phyloP scores from a whole-genome alignment of 495 filamentous ascomycete species.

The Xylaria bambusicola region DNA sequence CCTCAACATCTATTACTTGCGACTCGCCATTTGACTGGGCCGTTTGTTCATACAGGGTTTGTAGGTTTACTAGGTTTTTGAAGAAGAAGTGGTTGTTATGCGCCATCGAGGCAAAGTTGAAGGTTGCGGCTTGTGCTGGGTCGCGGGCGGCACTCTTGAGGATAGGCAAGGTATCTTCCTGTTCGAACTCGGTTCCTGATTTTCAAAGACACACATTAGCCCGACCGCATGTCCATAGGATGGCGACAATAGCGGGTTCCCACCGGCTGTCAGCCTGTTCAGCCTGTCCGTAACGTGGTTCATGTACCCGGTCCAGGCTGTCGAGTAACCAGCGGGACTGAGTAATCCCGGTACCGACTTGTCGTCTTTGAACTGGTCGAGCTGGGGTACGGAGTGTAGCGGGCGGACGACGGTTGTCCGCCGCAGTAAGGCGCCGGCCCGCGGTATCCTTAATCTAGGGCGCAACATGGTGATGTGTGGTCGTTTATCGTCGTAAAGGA shows the following conservation, averaged over 20 bases:
- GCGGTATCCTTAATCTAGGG: slow-evolving; percentile 49
- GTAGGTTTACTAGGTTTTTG: slow-evolving; percentile 54
- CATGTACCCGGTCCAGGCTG: slow-evolving; percentile 86
- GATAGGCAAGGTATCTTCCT: slow-evolving; percentile 63
- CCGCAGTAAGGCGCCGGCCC: slow-evolving; percentile 27
- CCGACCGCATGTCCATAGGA: background rate
- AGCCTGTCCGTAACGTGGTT: slow-evolving; percentile 68
- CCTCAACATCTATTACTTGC: background rate
- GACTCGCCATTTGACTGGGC: background rate
- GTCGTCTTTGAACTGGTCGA: slow-evolving; percentile 56
- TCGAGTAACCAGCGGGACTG: slow-evolving; percentile 63
- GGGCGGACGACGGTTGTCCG: slow-evolving; percentile 21
- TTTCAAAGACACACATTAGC: slow-evolving; percentile 6
- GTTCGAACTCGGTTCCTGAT: slow-evolving; percentile 61
- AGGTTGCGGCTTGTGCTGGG: slow-evolving; percentile 70
- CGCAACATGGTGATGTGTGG: slow-evolving; percentile 40
- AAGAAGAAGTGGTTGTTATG: slow-evolving; percentile 99
- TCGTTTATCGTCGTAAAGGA: slow-evolving; percentile 10
- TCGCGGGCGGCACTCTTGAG: slow-evolving; percentile 76
- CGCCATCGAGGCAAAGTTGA: slow-evolving; percentile 95
- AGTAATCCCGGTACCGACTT: slow-evolving; percentile 70
- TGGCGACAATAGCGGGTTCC: slow-evolving; percentile 20
- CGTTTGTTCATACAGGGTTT: slow-evolving; percentile 38
- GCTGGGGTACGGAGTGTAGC: slow-evolving; percentile 58
- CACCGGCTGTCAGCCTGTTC: slow-evolving; percentile 73